Base-by-base conservation (phyloP, 495 filamentous ascomycete genomes). In the Glarea lozoyensis region DNA sequence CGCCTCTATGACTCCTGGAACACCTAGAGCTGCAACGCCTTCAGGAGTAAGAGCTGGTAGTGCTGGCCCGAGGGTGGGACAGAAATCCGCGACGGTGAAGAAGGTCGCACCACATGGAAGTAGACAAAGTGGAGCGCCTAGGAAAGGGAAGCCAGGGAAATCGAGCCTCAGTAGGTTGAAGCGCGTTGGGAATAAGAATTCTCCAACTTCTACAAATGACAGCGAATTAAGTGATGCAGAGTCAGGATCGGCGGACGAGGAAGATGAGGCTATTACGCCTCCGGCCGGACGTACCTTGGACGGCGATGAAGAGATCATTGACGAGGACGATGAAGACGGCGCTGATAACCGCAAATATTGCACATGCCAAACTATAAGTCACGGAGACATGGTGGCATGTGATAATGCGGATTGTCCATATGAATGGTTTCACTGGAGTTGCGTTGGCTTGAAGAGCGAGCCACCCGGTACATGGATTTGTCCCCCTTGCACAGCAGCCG, bases 381-480 rank as follows among this genome's bases (percentile, higher is more conserved):
- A 84, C 66, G 92, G 92, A 30, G 86, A 96, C 57, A 98, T 98
- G 92, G 90, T 98, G 22, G 92, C 88, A 2, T 98, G 92, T 63
- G 92, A 98, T 64, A 95, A 97, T 51, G 82, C 86, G 33, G 71
- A 81, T 43, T 98, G 92, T 66, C 78, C 82, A 18, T 92, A 79
- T 60, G 90, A 97, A 65, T 98, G 92, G 92, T 98, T 98, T 63
- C 92, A 98, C 68, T 97, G 89, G 88, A 81, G 72, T 48, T 98
- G 92, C 58, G 89, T 97, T 38, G 85, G 86, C 2, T 68, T 98
- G 49, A 90, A 81, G 49, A 77, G 78, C 44, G 90, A 97, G 62
- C 92, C 92, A 2, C 77, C 78, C 38, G 92, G 90, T 16, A 88
- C 79, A 34, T 98, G 92, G 92, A 90, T 84, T 57, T 98, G 92